These are phyloP conservation scores for Ceratonia siliqua DNA, from an alignment of 306 rosid species.

Conservation along the genomic window DNA sequence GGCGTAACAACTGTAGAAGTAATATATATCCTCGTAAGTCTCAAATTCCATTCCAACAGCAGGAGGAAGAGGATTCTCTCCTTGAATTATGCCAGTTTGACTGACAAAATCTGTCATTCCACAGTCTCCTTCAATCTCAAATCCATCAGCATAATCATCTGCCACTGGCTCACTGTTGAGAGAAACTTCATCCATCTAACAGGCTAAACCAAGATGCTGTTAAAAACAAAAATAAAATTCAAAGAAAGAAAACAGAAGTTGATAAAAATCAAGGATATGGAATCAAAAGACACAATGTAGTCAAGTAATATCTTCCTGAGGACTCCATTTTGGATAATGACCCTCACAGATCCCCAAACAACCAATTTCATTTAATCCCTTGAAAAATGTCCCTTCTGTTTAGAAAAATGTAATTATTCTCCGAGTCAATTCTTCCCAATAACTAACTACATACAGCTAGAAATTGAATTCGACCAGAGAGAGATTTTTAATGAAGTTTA, in stretches of 20 bases:
- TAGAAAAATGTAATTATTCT: not conserved
- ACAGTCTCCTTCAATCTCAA: constrained; percentile 60
- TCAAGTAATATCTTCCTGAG: not conserved
- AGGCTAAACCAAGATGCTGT: not conserved
- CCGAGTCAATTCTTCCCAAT: not conserved
- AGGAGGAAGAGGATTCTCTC: constrained; percentile 67
- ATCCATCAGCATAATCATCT: constrained; percentile 61
- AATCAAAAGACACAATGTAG: not conserved
- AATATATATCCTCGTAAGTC: constrained; percentile 70
- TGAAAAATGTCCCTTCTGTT: not conserved
- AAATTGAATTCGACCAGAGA: not conserved
- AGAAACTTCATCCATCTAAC: constrained; percentile 67
- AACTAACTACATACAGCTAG: not conserved
- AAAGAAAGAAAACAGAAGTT: not conserved
- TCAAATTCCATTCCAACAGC: constrained; percentile 80
- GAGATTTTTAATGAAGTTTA: not conserved
- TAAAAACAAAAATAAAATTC: not conserved
- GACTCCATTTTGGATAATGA: not conserved
- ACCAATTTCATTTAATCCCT: not conserved
- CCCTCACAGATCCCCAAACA: not conserved
- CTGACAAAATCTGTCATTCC: constrained; percentile 52
- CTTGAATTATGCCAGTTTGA: constrained; percentile 52
- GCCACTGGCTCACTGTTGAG: constrained; percentile 62
- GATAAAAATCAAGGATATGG: not conserved
- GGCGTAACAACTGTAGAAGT: constrained; percentile 75